These are phyloP conservation scores for Posidonia australis DNA, from an alignment of 106 monocot genomes.

Conservation along the genomic window DNA sequence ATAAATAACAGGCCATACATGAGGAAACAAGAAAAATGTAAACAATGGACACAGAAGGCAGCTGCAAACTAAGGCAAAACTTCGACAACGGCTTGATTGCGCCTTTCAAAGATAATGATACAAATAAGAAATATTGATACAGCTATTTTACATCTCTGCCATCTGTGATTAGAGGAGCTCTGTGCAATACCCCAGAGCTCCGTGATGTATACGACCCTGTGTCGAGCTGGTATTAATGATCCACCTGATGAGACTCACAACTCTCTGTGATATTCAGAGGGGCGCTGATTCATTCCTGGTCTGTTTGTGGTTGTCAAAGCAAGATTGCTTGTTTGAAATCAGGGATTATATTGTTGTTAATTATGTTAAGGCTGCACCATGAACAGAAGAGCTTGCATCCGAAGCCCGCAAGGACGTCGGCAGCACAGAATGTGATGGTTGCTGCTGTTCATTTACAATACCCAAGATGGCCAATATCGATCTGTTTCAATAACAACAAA, in stretches of 20 bases:
- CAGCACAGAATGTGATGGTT: slow-evolving; percentile 1
- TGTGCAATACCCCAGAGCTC: no score
- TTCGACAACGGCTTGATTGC: no score
- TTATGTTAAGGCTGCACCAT: slow-evolving; percentile 27
- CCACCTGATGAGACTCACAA: no score
- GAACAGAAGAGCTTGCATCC: slow-evolving; percentile 26
- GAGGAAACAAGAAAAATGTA: no score
- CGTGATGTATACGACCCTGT: no score
- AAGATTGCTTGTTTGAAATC: background rate
- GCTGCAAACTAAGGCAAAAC: no score
- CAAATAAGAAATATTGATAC: background rate
- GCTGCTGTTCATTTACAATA: slow-evolving; percentile 30
- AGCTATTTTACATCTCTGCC: background rate
- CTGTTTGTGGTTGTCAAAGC: background rate
- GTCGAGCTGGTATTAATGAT: no score
- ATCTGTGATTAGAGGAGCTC: no score
- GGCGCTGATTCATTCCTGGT: background rate
- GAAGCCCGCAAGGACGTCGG: slow-evolving; percentile 11
- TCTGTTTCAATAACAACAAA: slow-evolving; percentile 13
- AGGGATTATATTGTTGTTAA: background rate
- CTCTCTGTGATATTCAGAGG: no score
- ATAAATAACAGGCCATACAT: no score
- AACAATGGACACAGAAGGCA: no score
- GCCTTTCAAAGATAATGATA: no score
- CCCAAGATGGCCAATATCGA: slow-evolving; percentile 31